Conservation (phyloP, 257 asterid genomes). For the Apocynum venetum region DNA sequence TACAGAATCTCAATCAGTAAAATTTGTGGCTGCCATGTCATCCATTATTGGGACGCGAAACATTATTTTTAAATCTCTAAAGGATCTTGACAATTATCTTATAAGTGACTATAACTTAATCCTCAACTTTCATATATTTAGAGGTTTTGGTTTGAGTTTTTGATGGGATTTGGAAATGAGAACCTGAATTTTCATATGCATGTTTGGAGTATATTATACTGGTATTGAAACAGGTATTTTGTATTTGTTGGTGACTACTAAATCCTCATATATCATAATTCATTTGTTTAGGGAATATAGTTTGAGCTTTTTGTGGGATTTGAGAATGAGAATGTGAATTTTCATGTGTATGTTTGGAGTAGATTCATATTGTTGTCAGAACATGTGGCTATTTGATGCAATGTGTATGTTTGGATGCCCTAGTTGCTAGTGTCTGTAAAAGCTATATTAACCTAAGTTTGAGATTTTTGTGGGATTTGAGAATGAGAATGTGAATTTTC, state of each 20-base stretch:
- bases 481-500: neutral
- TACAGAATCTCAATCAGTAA: neutral
- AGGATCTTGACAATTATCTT: neutral
- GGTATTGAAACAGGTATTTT: no score
- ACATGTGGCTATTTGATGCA: neutral
- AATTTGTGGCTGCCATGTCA: neutral
- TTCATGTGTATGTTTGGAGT: neutral
- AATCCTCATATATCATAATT: no score
- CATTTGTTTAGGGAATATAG: no score
- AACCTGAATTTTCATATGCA: neutral
- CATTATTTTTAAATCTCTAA: neutral
- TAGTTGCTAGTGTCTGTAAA: neutral
- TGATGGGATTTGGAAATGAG: neutral
- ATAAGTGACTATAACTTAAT: neutral
- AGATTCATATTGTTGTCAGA: neutral
- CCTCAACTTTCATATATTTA: neutral
- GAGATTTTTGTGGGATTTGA: no score
- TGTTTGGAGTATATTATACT: no score
- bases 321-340: neutral
- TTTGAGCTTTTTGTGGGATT: no score
- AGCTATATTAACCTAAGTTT: neutral
- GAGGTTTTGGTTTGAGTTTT: neutral
- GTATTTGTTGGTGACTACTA: no score
- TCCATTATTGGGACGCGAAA: neutral
- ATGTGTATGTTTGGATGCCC: neutral